phyloP scores from a whole-genome alignment of 129 eudicot species.

The Artemisia annua region DNA sequence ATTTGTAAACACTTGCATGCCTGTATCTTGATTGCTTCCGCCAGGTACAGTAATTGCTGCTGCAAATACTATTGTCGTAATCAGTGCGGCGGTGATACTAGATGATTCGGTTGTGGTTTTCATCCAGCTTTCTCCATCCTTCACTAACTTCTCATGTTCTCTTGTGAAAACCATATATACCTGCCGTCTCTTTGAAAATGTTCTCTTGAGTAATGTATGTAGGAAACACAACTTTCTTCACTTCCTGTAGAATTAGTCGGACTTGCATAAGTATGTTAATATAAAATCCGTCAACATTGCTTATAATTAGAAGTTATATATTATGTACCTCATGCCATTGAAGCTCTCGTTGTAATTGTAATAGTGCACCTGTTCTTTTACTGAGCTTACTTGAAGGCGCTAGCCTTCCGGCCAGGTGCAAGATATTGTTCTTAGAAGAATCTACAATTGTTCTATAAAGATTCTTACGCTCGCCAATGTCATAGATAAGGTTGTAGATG shows the following conservation, averaged over 20 bases:
- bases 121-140: constrained; percentile 33
- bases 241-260: constrained; percentile 13
- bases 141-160: constrained; percentile 17
- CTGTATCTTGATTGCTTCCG: constrained; percentile 11
- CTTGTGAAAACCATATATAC: constrained; percentile 22
- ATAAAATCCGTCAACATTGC: too few relatives aligned
- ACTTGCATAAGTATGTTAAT: neutral
- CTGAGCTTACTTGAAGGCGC: constrained; percentile 16
- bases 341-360: constrained; percentile 34
- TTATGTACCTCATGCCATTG: constrained; percentile 32
- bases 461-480: constrained; percentile 2
- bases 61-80: constrained; percentile 32
- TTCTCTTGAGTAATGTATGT: constrained; percentile 18
- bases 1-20: constrained; percentile 5
- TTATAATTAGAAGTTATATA: neutral
- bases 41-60: constrained; percentile 33
- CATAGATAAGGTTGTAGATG: constrained; percentile 23
- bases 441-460: neutral
- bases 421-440: constrained; percentile 22
- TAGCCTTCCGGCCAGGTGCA: constrained; percentile 30
- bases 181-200: constrained; percentile 25
- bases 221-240: constrained; percentile 19
- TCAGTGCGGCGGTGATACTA: constrained; percentile 22
- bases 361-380: constrained; percentile 21
- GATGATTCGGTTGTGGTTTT: constrained; percentile 28